These are phyloP conservation scores for Apiotrichum domesticum DNA, from an alignment of 1,284 basidiomycete species.

Conservation along the genomic window DNA sequence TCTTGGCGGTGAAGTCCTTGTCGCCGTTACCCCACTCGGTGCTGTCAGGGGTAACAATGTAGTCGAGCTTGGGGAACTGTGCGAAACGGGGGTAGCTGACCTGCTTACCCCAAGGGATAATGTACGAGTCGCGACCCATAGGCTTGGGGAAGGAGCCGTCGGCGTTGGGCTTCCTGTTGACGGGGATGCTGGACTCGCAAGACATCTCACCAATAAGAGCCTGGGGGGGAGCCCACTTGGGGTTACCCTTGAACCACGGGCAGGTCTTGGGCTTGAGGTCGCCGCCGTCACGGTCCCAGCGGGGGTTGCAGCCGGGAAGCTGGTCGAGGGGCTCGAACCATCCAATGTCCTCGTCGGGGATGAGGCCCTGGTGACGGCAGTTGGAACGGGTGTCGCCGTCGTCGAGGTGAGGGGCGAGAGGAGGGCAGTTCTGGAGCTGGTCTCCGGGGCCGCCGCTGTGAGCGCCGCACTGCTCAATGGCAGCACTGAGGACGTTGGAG, in stretches of 20 bases:
- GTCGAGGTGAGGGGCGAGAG: background rate
- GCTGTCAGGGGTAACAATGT: no score
- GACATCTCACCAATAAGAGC: background rate
- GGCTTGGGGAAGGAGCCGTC: background rate
- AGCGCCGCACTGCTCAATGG: slow-evolving; percentile 10
- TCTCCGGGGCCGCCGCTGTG: slow-evolving; percentile 6
- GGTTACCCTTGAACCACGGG: background rate
- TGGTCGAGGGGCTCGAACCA: slow-evolving; percentile 4
- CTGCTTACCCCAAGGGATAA: no score
- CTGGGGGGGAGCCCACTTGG: slow-evolving; percentile 2
- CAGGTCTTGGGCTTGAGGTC: slow-evolving; percentile 3
- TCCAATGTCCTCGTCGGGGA: slow-evolving; percentile 13
- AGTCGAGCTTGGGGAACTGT: no score
- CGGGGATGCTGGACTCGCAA: background rate
- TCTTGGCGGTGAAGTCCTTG: no score
- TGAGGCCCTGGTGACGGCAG: slow-evolving; percentile 12
- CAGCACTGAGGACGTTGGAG: background rate
- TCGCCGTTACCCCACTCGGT: no score
- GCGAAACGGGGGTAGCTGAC: no score
- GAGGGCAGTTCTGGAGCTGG: background rate
- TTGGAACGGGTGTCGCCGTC: background rate
- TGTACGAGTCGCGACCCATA: background rate
- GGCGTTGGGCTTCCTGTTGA: background rate
- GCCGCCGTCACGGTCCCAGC: slow-evolving; percentile 3
- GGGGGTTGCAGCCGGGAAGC: slow-evolving; percentile 16